Base-by-base conservation (phyloP, 345 rosid species). In the Pseudoturritis turrita region DNA sequence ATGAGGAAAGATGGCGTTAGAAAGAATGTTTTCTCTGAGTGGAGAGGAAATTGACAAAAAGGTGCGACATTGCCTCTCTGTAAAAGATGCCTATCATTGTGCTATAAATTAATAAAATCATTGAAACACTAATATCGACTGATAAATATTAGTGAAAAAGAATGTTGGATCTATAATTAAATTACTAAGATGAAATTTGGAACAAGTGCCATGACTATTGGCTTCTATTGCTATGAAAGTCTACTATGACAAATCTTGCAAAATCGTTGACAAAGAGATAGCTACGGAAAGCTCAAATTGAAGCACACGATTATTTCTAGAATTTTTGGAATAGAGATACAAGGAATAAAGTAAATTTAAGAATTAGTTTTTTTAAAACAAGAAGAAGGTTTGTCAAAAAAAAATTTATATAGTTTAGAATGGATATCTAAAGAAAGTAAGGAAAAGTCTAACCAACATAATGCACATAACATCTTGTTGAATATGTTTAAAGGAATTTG, bases 1-100 rank as follows among this genome's bases (percentile, higher is more conserved):
- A 39, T 61, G 53, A 43, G 19, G 43, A 62, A 71, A 41, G 33
- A 65, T 50, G 41, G 43, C 28, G 29, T 28, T 54, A 19, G 64
- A 55, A 66, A 66, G 46, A 71, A 39, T 60, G 61, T 59, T 5
- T 37, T 60, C 33, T 63, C 54, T 72, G 65, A 58, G 67, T 74
- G 67, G 78, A 74, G 72, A 57, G 45, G 59, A 47, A 10, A 57
- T 52, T 49, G 67, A 56, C 66, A 74, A 74, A n/a, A 72, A 47
- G 40, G 6, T 49, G 41, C 13, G 72, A 65, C 72, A 57, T 21
- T 56, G 72, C 72, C 53, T 65, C 15, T 65, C 67, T 74, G 72
- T 65, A 21, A 57, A 74, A 47, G 66, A 49, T 56, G 44, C 43
- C 22, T 74, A 65, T 57, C 72, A 74, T 73, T 56, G 29, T 46